These are phyloP conservation scores for Alternaria alternata DNA, from an alignment of 2,329 filamentous ascomycete species.

Conservation along the genomic window DNA sequence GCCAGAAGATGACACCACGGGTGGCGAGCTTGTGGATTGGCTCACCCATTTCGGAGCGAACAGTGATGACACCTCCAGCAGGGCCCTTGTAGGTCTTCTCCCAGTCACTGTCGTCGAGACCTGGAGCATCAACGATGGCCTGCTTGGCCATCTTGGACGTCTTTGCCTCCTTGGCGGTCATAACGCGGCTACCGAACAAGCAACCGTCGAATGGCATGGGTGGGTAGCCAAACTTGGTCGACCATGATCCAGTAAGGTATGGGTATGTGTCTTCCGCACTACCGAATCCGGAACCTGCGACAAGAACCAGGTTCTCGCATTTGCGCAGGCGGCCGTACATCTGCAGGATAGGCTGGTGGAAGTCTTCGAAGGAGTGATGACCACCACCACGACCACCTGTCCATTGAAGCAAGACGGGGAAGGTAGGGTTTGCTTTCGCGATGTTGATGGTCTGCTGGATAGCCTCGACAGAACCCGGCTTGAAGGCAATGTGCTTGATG, in stretches of 20 bases:
- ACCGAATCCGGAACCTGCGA: slow-evolving; percentile 60
- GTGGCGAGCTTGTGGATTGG: slow-evolving; percentile 99
- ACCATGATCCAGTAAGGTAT: slow-evolving; percentile 58
- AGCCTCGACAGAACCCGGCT: slow-evolving; percentile 56
- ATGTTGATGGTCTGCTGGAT: slow-evolving; percentile 59
- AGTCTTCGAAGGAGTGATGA: slow-evolving; percentile 61
- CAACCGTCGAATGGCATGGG: slow-evolving; percentile 60
- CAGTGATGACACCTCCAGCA: slow-evolving; percentile 93
- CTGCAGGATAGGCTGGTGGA: slow-evolving; percentile 59
- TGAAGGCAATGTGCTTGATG: slow-evolving; percentile 59
- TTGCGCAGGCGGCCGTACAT: slow-evolving; percentile 57
- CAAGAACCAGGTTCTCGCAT: slow-evolving; percentile 56
- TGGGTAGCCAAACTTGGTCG: slow-evolving; percentile 53
- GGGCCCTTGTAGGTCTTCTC: slow-evolving; percentile 67
- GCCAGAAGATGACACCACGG: slow-evolving; percentile 94
- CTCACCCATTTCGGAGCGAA: slow-evolving; percentile 98
- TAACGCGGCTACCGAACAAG: slow-evolving; percentile 58
- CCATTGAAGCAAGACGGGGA: slow-evolving; percentile 60
- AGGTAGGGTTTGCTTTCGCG: slow-evolving; percentile 55
- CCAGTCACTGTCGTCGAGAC: slow-evolving; percentile 56
- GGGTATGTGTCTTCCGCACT: slow-evolving; percentile 58
- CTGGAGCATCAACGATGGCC: slow-evolving; percentile 55
- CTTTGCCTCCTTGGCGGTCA: slow-evolving; percentile 58
- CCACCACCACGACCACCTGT: slow-evolving; percentile 60
- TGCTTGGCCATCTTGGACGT: slow-evolving; percentile 56